Conservation (phyloP, 257 asterid species). For the Solanum acaule region DNA sequence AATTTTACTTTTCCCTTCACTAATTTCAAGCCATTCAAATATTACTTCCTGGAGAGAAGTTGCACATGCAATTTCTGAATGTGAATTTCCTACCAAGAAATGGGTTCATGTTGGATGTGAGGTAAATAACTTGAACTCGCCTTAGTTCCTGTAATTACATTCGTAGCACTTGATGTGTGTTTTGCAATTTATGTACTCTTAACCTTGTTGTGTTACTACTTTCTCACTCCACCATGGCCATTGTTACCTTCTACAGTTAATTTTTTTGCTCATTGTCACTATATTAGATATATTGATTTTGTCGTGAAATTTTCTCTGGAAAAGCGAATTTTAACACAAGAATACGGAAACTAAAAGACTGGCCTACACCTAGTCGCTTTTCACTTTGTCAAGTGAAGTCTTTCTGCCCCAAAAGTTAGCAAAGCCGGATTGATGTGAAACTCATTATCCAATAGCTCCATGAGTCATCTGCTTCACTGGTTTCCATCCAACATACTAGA, state of each 20-base stretch:
- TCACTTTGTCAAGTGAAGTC: neutral
- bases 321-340: neutral
- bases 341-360: neutral
- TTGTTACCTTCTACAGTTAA: neutral
- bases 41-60: conserved; percentile 20
- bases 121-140: conserved; percentile 26
- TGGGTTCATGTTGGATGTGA: conserved; percentile 95
- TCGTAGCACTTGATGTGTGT: neutral
- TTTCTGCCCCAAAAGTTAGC: neutral
- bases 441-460: neutral
- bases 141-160: neutral
- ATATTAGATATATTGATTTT: neutral
- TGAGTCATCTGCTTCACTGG: neutral
- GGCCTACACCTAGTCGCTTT: neutral
- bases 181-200: neutral
- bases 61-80: conserved; percentile 28
- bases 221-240: neutral
- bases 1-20: conserved; percentile 47
- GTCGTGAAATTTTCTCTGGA: neutral
- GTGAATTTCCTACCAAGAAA: conserved; percentile 48
- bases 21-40: conserved; percentile 30
- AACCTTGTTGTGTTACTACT: neutral
- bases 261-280: neutral
- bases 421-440: neutral
- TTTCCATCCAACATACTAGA: neutral